These are phyloP conservation scores for Laetiporus sulphureus DNA, from an alignment of 1,284 basidiomycete species.

Conservation along the genomic window DNA sequence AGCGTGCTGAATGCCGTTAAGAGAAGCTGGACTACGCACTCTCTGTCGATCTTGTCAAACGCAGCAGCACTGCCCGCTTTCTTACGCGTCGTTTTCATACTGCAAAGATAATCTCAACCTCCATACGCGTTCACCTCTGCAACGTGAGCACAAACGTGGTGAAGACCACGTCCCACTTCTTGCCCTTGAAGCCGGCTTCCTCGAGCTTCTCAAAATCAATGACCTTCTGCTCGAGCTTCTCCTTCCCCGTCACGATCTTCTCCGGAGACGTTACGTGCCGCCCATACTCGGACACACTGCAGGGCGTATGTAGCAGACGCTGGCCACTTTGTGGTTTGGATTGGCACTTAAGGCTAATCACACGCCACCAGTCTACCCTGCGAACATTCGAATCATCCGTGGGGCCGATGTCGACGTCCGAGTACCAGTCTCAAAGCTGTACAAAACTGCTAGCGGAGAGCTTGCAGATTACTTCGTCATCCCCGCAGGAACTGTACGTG, in stretches of 20 bases:
- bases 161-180: conserved; percentile 65
- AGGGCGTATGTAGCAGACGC: conserved; percentile 43
- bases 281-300: conserved; percentile 62
- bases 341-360: no score
- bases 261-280: conserved; percentile 44
- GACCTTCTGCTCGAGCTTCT: conserved; percentile 51
- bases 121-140: not conserved
- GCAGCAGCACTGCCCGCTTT: conserved; percentile 54
- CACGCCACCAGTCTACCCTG: no score
- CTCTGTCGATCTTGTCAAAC: conserved; percentile 73
- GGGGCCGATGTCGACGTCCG: no score
- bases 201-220: conserved; percentile 64
- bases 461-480: no score
- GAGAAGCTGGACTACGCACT: conserved; percentile 39
- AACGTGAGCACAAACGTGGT: conserved; percentile 18
- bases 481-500: no score
- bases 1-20: no score
- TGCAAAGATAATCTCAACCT: conserved; percentile 20
- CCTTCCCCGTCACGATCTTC: conserved; percentile 29
- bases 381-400: no score
- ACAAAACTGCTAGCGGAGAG: no score
- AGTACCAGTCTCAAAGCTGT: no score
- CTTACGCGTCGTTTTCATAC: conserved; percentile 57
- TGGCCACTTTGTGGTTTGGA: no score
- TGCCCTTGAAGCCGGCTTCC: conserved; percentile 40